Conservation (phyloP, 129 eudicot species). For the Flaveria bidentis region DNA sequence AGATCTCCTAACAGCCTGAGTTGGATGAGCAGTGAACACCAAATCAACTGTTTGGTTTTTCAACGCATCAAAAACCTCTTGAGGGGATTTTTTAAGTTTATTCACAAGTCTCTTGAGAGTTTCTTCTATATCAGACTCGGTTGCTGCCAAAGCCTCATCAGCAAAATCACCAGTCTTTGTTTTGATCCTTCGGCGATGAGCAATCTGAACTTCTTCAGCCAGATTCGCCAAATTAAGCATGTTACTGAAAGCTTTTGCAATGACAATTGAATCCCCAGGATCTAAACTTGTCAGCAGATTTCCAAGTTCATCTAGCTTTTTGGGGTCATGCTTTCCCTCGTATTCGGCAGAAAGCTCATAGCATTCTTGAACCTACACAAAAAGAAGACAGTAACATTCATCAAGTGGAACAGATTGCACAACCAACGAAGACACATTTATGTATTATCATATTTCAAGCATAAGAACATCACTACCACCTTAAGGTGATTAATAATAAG, state of each 20-base stretch:
- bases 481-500: background rate
- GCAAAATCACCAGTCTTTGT: slow-evolving; percentile 73
- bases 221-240: slow-evolving; percentile 95
- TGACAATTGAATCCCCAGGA: slow-evolving; percentile 87
- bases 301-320: slow-evolving; percentile 92
- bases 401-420: background rate
- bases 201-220: slow-evolving; percentile 97
- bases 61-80: slow-evolving; percentile 85
- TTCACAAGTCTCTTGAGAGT: slow-evolving; percentile 79
- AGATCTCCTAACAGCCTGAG: slow-evolving; percentile 90
- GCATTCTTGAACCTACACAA: slow-evolving; percentile 88
- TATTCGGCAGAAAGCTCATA: slow-evolving; percentile 96
- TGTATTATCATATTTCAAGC: background rate
- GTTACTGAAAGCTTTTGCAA: slow-evolving; percentile 87
- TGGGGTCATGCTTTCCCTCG: slow-evolving; percentile 69
- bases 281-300: slow-evolving; percentile 80
- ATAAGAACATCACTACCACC: background rate
- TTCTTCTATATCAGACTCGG: slow-evolving; percentile 97
- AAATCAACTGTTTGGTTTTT: slow-evolving; percentile 94
- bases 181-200: slow-evolving; percentile 78
- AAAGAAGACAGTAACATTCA: slow-evolving; percentile 3
- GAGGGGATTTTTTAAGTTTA: slow-evolving; percentile 78
- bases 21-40: slow-evolving; percentile 93
- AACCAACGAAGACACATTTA: background rate
- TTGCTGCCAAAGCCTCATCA: slow-evolving; percentile 78